A percentile compares a stretch with the other conserved stretches of the same genome.
Evolutionary conservation across 2,329 filamentous ascomycete genomes (phyloP).

Genomic region (Talaromyces sp.): DNA sequence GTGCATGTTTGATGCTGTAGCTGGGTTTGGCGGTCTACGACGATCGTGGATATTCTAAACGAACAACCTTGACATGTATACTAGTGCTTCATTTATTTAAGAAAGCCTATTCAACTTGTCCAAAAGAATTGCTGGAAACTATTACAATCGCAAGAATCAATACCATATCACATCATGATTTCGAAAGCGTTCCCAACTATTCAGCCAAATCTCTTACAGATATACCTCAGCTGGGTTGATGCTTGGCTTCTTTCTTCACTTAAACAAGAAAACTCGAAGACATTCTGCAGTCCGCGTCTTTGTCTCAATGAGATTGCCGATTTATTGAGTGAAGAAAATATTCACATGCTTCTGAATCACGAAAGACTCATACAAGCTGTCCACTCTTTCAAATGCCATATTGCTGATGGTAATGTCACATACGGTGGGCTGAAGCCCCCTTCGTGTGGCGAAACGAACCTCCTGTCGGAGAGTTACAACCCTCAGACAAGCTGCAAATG

Average conservation of each 20-base stretch:
- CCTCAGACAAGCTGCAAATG: slow-evolving; percentile 19
- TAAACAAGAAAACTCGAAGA: background rate
- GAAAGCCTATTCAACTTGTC: no score
- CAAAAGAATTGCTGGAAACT: no score
- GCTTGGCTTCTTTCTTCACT: slow-evolving; percentile 2
- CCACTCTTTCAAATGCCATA: slow-evolving; percentile 4
- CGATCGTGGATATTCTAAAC: no score
- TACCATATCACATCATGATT: no score
- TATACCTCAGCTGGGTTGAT: slow-evolving; percentile 10
- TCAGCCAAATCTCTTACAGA: slow-evolving; percentile 5
- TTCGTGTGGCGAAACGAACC: slow-evolving; percentile 19
- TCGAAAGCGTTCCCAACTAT: background rate
- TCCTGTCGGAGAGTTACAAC: slow-evolving; percentile 19
- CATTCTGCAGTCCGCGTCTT: background rate
- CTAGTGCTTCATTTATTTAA: no score
- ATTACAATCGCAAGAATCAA: no score
- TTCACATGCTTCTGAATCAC: background rate
- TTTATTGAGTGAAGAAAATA: slow-evolving; percentile 1
- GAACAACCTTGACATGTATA: no score
- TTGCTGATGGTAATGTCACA: slow-evolving; percentile 2
- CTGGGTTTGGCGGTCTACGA: no score
- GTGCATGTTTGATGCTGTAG: no score
- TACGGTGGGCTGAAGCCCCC: slow-evolving; percentile 15
- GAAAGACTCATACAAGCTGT: background rate
- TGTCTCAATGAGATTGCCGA: background rate